Percentiles rank a stretch among this genome's conserved stretches.
phyloP scores from a whole-genome alignment of 2,329 filamentous ascomycete species.

The Raffaelea albimanens region DNA sequence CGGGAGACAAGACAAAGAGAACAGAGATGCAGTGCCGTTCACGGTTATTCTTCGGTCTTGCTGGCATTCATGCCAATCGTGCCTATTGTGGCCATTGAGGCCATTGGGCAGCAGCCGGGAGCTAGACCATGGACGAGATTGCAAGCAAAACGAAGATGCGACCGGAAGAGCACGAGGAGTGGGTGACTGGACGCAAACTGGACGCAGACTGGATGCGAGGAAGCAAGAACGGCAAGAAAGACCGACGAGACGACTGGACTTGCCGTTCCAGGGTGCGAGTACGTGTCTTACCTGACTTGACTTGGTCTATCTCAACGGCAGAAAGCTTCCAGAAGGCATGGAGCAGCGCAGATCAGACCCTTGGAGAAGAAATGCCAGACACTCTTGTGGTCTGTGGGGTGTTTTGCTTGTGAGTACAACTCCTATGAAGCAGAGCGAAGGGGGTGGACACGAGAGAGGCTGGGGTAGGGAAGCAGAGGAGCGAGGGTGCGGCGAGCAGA shows the following conservation, averaged over 20 bases:
- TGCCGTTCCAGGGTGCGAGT: too few species aligned
- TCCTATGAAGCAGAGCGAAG: neutral
- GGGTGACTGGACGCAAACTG: neutral
- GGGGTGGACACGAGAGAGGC: neutral
- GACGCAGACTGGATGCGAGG: neutral
- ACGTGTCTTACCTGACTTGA: neutral
- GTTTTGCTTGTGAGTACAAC: too few species aligned
- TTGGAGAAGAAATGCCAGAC: slow-evolving; percentile 12
- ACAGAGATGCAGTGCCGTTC: too few species aligned
- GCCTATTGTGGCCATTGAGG: too few species aligned
- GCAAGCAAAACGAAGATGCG: neutral
- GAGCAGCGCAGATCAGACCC: slow-evolving; percentile 8
- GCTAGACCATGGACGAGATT: too few species aligned
- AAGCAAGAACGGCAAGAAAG: neutral
- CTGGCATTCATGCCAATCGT: too few species aligned
- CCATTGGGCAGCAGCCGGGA: too few species aligned
- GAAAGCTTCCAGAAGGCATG: slow-evolving; percentile 12
- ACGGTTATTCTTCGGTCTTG: too few species aligned
- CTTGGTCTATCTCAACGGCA: slow-evolving; percentile 3
- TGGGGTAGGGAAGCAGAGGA: neutral
- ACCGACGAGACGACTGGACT: too few species aligned
- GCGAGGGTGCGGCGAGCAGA: neutral
- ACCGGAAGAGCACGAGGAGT: neutral
- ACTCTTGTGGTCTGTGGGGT: neutral
- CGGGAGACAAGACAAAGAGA: neutral